These are phyloP conservation scores for Jatropha multifida DNA, from an alignment of 441 rosid species.

Conservation along the genomic window DNA sequence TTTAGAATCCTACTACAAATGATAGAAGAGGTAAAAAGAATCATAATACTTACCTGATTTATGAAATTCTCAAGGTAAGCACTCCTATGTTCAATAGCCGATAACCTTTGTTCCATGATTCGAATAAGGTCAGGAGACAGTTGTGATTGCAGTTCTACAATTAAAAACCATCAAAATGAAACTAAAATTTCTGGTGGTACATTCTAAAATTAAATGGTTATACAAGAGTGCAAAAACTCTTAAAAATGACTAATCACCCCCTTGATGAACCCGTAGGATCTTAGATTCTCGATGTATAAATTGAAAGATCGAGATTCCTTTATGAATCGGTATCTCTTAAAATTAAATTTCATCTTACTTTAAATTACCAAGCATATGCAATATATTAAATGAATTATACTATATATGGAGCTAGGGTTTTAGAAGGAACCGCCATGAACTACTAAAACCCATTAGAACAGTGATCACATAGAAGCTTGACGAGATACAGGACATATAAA, in stretches of 20 bases:
- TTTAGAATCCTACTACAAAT: not conserved
- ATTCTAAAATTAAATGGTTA: not conserved
- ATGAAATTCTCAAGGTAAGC: constrained; percentile 58
- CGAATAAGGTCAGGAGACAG: constrained; percentile 66
- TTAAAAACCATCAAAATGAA: not conserved
- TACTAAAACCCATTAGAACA: not conserved
- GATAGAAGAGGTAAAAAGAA: not conserved
- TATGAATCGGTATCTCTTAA: not conserved
- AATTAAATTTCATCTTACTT: not conserved
- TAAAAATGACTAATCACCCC: not conserved
- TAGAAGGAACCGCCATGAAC: not conserved
- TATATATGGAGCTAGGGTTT: constrained; percentile 3
- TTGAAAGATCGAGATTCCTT: not conserved
- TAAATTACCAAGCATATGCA: not conserved
- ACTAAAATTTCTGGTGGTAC: not conserved
- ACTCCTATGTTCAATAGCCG: constrained; percentile 64
- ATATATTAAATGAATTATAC: not conserved
- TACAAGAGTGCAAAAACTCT: not conserved
- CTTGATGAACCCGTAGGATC: not conserved
- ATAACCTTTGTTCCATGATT: constrained; percentile 72
- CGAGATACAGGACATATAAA: not conserved
- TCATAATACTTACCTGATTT: constrained; percentile 50
- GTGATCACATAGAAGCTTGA: not conserved
- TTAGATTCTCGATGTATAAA: too few species aligned
- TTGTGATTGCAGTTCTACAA: constrained; percentile 51